Evolutionary conservation across 2,329 filamentous ascomycete genomes (phyloP), one percentile per base, ranked within the genome.

Genomic region (Neurospora sp.): DNA sequence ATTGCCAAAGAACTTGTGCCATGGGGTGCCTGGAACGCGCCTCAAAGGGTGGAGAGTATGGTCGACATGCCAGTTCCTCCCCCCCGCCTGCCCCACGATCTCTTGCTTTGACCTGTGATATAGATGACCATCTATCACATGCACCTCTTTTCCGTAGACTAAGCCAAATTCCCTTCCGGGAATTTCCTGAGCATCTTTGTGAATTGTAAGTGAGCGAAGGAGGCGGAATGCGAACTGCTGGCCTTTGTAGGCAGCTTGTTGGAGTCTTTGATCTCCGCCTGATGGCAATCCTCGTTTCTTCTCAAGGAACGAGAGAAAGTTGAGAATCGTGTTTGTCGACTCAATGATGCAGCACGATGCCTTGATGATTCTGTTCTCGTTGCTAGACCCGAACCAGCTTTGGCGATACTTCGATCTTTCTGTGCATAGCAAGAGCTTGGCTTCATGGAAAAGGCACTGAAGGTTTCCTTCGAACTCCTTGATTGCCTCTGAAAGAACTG

Each of bases 1-100:
- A 43, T 72, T 70, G 19, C 71, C 72, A 67, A 73, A 70, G 66
- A 72, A 73, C 28, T 73, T 73, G 70, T 73, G 71, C 72, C 72
- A 73, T 1, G 43, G 69, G 38, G 67, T 73, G 19, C 72, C 72
- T n/a, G 72, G 72, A 8, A 73, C 70, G n/a, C 70, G 71, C 36
- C 66, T 68, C 67, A 72, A 23, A 10, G 72, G 71, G 23, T 70
- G 66, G 11, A 62, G 68, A 33, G 70, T 7, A 46, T 67, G 67
- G n/a, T 73, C 72, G 1, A 39, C 36, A 33, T 72, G 72, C 68
- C 70, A 73, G 39, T 71, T 70, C 36, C 39, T 19, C 13, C 43
- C 43, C n/a, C n/a, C n/a, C n/a, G 43, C 43, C 43, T 46, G 43
- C n/a, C 43, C 43, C 43, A 46, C 43, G 43, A 69, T 39, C 36